Percentiles rank a stretch among this genome's conserved stretches.
Evolutionary conservation across 495 filamentous ascomycete species (phyloP).

Genomic region (Podospora pseudocomata): DNA sequence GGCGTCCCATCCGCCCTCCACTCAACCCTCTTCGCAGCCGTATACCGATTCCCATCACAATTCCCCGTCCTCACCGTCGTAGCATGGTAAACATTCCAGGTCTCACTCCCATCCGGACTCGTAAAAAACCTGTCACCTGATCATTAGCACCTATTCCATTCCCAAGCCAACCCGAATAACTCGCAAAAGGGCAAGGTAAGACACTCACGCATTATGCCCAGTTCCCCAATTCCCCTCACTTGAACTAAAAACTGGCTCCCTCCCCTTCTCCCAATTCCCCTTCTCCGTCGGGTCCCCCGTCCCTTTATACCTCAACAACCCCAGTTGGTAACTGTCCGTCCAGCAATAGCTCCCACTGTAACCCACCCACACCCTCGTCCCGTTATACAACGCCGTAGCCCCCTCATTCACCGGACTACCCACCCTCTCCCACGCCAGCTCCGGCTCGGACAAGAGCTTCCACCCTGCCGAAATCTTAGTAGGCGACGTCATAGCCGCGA

Average conservation of each 20-base stretch:
- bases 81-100: constrained; percentile 54
- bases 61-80: constrained; percentile 38
- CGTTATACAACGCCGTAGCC: constrained; percentile 45
- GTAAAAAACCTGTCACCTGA: constrained; percentile 40
- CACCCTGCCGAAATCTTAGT: constrained; percentile 22
- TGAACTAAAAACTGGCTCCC: constrained; percentile 15
- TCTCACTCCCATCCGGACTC: constrained; percentile 46
- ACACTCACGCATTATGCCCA: constrained; percentile 26
- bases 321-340: constrained; percentile 41
- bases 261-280: constrained; percentile 43
- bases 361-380: constrained; percentile 42
- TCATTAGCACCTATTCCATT: background rate
- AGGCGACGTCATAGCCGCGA: constrained; percentile 37
- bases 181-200: background rate
- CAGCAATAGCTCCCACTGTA: constrained; percentile 52
- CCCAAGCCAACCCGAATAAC: too few species aligned
- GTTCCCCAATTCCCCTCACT: constrained; percentile 52
- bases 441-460: constrained; percentile 43
- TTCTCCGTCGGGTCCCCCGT: constrained; percentile 33
- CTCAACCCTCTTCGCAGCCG: constrained; percentile 41
- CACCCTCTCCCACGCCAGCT: constrained; percentile 43
- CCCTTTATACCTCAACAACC: constrained; percentile 45
- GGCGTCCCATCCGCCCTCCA: constrained; percentile 43
- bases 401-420: constrained; percentile 52
- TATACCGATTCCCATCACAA: constrained; percentile 48